phyloP scores from a whole-genome alignment of 345 rosid species.

The Lumnitzera racemosa region DNA sequence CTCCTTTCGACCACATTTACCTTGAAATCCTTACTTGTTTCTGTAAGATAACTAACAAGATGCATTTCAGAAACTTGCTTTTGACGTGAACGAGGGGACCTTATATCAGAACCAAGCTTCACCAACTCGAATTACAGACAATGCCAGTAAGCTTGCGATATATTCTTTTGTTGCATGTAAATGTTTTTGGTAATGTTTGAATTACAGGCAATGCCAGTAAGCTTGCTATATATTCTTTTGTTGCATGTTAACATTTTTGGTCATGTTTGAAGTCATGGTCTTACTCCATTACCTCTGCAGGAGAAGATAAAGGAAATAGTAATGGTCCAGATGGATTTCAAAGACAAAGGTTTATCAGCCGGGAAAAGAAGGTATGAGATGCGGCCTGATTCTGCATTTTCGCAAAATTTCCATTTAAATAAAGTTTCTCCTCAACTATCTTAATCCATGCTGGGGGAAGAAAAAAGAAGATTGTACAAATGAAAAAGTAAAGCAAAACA shows the following conservation, averaged over 20 bases:
- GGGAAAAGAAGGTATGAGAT: constrained; percentile 26
- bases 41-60: not conserved
- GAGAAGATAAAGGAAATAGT: constrained; percentile 8
- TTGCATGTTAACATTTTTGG: too few species aligned
- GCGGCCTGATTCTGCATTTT: constrained; percentile 7
- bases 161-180: too few species aligned
- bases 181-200: too few species aligned
- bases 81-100: not conserved
- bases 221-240: too few species aligned
- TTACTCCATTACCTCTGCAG: constrained; percentile 9
- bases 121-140: not conserved
- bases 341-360: constrained; percentile 39
- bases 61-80: constrained; percentile 5
- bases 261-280: not conserved
- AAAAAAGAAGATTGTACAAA: too few species aligned
- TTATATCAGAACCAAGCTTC: not conserved
- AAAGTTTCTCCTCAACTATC: too few species aligned
- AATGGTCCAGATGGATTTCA: constrained; percentile 15
- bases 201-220: constrained; percentile 1
- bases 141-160: not conserved
- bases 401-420: not conserved
- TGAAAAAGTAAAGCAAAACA: too few species aligned
- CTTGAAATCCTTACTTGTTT: not conserved
- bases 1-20: not conserved
- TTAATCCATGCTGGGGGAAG: too few species aligned